Base-by-base conservation (phyloP, 495 filamentous ascomycete species). In the Trichoderma gamsii region DNA sequence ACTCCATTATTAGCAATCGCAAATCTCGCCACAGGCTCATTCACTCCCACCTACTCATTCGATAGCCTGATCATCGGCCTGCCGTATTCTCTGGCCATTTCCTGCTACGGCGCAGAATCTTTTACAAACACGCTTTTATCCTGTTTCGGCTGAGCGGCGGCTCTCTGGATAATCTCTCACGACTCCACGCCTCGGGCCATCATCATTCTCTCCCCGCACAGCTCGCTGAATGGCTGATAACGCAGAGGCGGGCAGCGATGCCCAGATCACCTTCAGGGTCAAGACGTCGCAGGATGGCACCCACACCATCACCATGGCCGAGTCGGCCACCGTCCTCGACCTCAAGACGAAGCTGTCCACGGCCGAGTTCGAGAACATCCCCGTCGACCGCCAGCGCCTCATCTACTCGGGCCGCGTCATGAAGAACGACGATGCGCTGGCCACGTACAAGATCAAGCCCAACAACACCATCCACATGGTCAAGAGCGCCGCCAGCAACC, bases 381-480 rank as follows among this genome's bases (percentile, higher is more conserved):
- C 94, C 0, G 83, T 87, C 35, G 95, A 94, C 71, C 86, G 91
- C 64, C 93, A 97, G 77, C 92, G 96, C 59, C 82, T 99, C 71
- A 99, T 99, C 77, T 98, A 98, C 79, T 97, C 94, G 8, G 96
- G 96, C 35, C 88, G 93, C 69, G 93, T 99, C 25, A 84, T 99
- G 78, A 99, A 97, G 80, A 92, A 99, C 74, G 86, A 87, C 51
- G 93, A 98, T 70, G 89, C 90, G 0, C 78, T 99, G 56, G 87
- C 82, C 66, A 85, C 87, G 29, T 96, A 96, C 80, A 99, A 97
- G 80, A 92, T 99, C 77, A 96, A 97, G 79, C 86, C 91, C 67
- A 90, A 91, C n/a, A 92, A 97, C 74, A 97, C 95, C 11, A 87
- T 98, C 69, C 96, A 99, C 77, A 83, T 99, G 73, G 96, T 99